Conservation (phyloP, 2,329 filamentous ascomycete species). For the Gremmenia infestans region DNA sequence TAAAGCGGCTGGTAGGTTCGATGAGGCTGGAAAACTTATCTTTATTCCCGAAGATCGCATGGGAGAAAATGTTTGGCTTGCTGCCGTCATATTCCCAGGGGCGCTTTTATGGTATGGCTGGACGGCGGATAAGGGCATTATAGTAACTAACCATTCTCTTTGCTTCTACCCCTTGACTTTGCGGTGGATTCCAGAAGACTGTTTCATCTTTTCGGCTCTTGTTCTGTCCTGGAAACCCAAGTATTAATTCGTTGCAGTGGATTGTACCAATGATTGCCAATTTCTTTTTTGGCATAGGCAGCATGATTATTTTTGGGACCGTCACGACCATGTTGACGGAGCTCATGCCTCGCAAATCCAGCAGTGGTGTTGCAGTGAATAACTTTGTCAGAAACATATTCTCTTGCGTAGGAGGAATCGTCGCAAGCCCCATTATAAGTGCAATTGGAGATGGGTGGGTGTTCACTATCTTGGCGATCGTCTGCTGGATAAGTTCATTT, state of each 20-base stretch:
- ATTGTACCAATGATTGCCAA: constrained; percentile 58
- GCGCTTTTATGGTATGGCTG: constrained; percentile 75
- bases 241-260: constrained; percentile 37
- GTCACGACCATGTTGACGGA: constrained; percentile 78
- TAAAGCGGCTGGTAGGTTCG: constrained; percentile 61
- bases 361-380: constrained; percentile 71
- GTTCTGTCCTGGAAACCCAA: no score
- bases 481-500: constrained; percentile 53
- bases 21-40: constrained; percentile 59
- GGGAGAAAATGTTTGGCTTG: constrained; percentile 76
- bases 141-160: constrained; percentile 20
- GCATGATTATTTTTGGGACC: constrained; percentile 55
- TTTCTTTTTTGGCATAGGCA: constrained; percentile 70
- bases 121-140: constrained; percentile 57
- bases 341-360: constrained; percentile 69
- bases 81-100: constrained; percentile 63
- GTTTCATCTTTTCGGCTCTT: no score
- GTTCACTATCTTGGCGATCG: constrained; percentile 56
- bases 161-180: no score
- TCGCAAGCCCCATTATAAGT: constrained; percentile 65
- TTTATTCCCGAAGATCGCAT: constrained; percentile 76
- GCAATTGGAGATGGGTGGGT: constrained; percentile 73
- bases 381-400: constrained; percentile 79
- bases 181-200: no score
- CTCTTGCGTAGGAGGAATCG: constrained; percentile 63